Conservation (phyloP, 202 grass and related monocot genomes). For the Zoysia matrella region DNA sequence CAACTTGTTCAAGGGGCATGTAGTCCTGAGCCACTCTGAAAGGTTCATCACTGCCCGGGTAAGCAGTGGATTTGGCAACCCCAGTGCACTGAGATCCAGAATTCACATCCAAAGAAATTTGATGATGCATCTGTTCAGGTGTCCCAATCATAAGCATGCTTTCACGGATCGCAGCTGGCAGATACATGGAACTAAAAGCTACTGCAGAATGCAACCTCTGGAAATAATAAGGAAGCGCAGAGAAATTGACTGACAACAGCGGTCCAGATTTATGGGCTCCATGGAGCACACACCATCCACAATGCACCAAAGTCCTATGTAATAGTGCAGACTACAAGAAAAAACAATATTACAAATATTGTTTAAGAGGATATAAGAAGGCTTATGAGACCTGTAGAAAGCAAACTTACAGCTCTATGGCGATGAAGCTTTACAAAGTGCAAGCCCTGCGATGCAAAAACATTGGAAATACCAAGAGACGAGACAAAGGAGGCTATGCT, state of each 20-base stretch:
- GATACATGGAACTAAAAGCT: conserved; percentile 58
- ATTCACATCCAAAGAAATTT: conserved; percentile 31
- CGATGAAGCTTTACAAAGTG: conserved; percentile 66
- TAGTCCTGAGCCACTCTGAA: conserved; percentile 22
- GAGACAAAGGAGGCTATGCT: conserved; percentile 57
- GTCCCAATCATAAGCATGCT: conserved; percentile 3
- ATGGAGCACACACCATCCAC: conserved; percentile 72
- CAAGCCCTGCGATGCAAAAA: conserved; percentile 55
- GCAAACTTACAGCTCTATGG: conserved; percentile 56
- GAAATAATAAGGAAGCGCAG: conserved; percentile 77
- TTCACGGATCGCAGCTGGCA: conserved; percentile 44
- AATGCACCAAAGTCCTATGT: conserved; percentile 33
- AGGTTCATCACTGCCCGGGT: background rate
- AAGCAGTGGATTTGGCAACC: background rate
- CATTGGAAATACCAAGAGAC: conserved; percentile 38
- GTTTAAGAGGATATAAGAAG: background rate
- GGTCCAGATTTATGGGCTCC: conserved; percentile 45
- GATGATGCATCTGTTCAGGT: conserved; percentile 44
- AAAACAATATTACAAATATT: conserved; percentile 17
- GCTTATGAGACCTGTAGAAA: conserved; percentile 29
- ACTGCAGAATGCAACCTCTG: conserved; percentile 62
- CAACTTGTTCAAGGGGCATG: conserved; percentile 50
- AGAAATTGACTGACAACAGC: conserved; percentile 69
- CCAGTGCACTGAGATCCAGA: conserved; percentile 28
- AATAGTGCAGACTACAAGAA: conserved; percentile 55